Conservation (phyloP, 176 grass and related monocot species). For the Oryza officinalis region DNA sequence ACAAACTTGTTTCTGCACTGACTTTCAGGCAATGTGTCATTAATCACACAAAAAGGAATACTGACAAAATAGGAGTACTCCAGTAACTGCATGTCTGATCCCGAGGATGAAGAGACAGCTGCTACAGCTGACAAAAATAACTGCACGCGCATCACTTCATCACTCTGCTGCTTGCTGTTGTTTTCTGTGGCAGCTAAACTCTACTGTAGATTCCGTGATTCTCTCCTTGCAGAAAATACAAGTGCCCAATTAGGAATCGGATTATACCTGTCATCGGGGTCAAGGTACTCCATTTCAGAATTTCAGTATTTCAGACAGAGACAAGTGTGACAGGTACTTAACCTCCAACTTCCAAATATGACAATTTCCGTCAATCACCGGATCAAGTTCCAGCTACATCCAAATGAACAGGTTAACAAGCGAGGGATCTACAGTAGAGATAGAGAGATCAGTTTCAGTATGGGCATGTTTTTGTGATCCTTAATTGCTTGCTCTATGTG, state of each 20-base stretch:
- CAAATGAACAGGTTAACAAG: not conserved
- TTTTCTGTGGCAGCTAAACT: not conserved
- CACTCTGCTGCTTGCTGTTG: too few species aligned
- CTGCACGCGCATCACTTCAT: not conserved
- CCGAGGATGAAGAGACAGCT: not conserved
- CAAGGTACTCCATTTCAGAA: too few species aligned
- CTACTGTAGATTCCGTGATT: not conserved
- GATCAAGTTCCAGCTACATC: not conserved
- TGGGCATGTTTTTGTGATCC: too few species aligned
- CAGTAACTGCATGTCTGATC: not conserved
- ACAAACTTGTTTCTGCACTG: not conserved
- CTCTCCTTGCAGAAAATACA: not conserved
- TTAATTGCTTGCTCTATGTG: not conserved
- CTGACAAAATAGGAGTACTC: not conserved
- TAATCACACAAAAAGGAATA: not conserved
- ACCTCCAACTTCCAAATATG: not conserved
- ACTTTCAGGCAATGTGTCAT: not conserved
- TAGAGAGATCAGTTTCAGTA: not conserved
- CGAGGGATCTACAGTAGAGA: too few species aligned
- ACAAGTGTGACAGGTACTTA: not conserved
- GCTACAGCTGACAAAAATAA: not conserved
- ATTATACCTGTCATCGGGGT: not conserved
- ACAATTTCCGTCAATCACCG: not conserved
- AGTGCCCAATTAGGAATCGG: not conserved
- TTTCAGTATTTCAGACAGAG: not conserved